Evolutionary conservation across 2,329 filamentous ascomycete genomes (phyloP), one percentile per base, ranked within the genome.

Genomic region (Aspergillus transmontanensis): DNA sequence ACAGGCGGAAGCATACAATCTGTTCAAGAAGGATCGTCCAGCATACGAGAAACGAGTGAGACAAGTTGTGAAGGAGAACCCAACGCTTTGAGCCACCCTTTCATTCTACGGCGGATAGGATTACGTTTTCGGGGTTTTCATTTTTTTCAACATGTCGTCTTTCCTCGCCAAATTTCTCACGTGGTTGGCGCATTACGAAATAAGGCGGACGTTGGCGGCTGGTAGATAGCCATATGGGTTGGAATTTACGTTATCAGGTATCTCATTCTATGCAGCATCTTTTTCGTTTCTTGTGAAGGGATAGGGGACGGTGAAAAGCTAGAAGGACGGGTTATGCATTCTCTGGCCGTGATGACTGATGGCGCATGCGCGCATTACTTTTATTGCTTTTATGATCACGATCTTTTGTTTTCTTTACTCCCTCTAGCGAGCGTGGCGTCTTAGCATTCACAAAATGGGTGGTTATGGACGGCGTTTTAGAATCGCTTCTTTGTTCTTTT

Each of bases 1-100:
- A 0, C 95, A 99, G 79, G 94, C 95, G 3, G 95, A 99, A 71
- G 96, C 95, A 0, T 99, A 98, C 82, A 97, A 97, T 73, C 84
- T 99, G 12, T 98, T 93, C 79, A 97, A 96, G 84, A 93, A 93
- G 77, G 94, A 99, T 74, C 86, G 88, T 50, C 80, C 80, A 21
- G 93, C 94, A 62, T 99, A 99, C 74, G 94, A 98, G 81, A 90
- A 89, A 78, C 91, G 94, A 67, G 89, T 99, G 66, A 89, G 88
- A 75, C 89, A 91, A 64, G 89, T 97, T 23, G 95, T 99, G 62
- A 90, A 88, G 72, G 93, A 97, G 69, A 97, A 98, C 78, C 92
- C 91, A 16, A 89, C 91, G 56, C 90, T 90, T 59, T 93, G 80
- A 69, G 58, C 26, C 28, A 28, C 19, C 4, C 26, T 10, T n/a